Evolutionary conservation across 768 basidiomycete genomes (phyloP).

Genomic region (Amanita thiersii): DNA sequence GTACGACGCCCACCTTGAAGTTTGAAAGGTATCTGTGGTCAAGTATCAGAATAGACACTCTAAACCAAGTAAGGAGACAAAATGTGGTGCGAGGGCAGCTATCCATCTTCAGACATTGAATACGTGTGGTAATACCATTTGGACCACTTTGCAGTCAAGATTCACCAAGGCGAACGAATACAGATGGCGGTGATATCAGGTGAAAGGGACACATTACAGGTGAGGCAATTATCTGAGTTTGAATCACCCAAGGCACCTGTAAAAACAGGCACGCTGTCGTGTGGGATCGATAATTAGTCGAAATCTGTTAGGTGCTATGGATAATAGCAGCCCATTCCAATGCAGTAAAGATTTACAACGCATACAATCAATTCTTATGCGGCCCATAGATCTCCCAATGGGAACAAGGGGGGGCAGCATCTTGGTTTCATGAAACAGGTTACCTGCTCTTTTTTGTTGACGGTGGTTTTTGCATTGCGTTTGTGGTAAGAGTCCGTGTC

Average conservation of each 20-base stretch:
- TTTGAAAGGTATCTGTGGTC: constrained; percentile 56
- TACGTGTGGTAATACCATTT: constrained; percentile 11
- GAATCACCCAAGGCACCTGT: constrained; percentile 33
- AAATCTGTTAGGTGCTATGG: too few relatives aligned
- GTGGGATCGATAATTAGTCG: too few relatives aligned
- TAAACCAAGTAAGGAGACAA: constrained; percentile 53
- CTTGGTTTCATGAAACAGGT: too few relatives aligned
- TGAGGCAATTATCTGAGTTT: constrained; percentile 27
- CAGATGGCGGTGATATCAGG: constrained; percentile 44
- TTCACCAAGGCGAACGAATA: constrained; percentile 46
- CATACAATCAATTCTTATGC: too few relatives aligned
- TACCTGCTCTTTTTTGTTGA: too few relatives aligned
- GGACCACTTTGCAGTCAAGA: constrained; percentile 22
- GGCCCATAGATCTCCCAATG: too few relatives aligned
- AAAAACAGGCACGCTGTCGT: too few relatives aligned
- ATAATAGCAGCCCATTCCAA: too few relatives aligned
- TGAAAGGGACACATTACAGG: constrained; percentile 43
- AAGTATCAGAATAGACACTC: constrained; percentile 39
- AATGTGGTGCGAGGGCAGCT: constrained; percentile 51
- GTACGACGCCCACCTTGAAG: constrained; percentile 35
- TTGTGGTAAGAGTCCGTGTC: too few relatives aligned
- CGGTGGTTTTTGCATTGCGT: too few relatives aligned
- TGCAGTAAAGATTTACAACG: too few relatives aligned
- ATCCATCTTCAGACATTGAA: constrained; percentile 44
- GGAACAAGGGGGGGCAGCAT: too few relatives aligned